phyloP scores from a whole-genome alignment of 2,329 filamentous ascomycete genomes.

The Calonectria pauciramosa region DNA sequence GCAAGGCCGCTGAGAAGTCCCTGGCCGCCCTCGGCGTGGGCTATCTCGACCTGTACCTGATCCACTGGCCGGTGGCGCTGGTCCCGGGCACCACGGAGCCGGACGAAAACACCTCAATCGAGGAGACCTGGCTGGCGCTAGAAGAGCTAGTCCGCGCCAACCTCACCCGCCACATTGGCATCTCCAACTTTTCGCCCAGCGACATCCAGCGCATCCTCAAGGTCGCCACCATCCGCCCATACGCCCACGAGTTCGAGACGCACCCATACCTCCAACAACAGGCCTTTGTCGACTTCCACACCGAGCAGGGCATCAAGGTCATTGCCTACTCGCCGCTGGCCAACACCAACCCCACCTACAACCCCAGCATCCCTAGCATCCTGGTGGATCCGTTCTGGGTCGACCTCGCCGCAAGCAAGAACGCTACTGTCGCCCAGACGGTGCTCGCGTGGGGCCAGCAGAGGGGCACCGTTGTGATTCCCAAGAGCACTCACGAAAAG shows the following conservation, averaged over 20 bases:
- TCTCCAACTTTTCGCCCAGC: slow-evolving; percentile 69
- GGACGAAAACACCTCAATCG: slow-evolving; percentile 37
- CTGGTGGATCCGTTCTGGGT: slow-evolving; percentile 37
- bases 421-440: slow-evolving; percentile 38
- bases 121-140: slow-evolving; percentile 50
- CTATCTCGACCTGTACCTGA: slow-evolving; percentile 51
- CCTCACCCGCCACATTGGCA: slow-evolving; percentile 56
- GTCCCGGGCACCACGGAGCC: slow-evolving; percentile 36
- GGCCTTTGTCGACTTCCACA: slow-evolving; percentile 44
- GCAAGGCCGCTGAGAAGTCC: slow-evolving; percentile 46
- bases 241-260: slow-evolving; percentile 60
- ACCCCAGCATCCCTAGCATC: slow-evolving; percentile 36
- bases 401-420: slow-evolving; percentile 32
- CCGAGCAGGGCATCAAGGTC: slow-evolving; percentile 45
- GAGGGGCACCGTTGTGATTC: slow-evolving; percentile 36
- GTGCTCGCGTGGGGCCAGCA: slow-evolving; percentile 42
- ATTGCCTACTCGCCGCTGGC: slow-evolving; percentile 42
- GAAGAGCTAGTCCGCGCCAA: slow-evolving; percentile 43
- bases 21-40: slow-evolving; percentile 48
- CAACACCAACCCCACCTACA: slow-evolving; percentile 39
- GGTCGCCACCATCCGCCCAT: slow-evolving; percentile 45
- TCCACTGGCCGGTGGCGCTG: slow-evolving; percentile 47
- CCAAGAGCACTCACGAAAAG: slow-evolving; percentile 37
- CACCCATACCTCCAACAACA: slow-evolving; percentile 69
- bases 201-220: slow-evolving; percentile 61